Conservation (phyloP, 176 grass and related monocot species). For the Triticum dicoccoides region DNA sequence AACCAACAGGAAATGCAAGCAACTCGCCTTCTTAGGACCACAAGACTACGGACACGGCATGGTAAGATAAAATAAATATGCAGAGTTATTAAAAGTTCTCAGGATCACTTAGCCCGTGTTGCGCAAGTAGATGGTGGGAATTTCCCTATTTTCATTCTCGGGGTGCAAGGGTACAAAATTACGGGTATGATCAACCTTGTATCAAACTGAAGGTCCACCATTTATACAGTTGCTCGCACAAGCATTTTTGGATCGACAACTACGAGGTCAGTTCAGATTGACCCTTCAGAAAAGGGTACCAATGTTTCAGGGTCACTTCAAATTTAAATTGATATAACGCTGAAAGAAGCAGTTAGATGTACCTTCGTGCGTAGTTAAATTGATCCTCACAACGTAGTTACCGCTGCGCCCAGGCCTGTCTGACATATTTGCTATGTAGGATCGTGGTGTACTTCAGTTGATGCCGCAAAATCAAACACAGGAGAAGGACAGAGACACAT, state of each 20-base stretch:
- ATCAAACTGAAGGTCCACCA: not conserved
- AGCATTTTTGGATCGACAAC: not conserved
- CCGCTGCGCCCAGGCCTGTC: too few species aligned
- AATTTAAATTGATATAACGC: not conserved
- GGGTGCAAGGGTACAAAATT: not conserved
- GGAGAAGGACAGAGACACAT: not conserved
- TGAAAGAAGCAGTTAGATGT: not conserved
- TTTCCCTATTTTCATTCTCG: not conserved
- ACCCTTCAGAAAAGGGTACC: too few species aligned
- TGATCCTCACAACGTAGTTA: not conserved
- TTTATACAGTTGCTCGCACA: not conserved
- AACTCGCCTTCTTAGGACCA: too few species aligned
- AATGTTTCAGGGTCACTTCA: not conserved
- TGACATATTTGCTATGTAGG: not conserved
- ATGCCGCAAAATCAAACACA: not conserved
- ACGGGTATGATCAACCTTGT: not conserved
- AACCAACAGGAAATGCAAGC: too few species aligned
- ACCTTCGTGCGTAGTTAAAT: not conserved
- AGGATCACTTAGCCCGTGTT: too few species aligned
- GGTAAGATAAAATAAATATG: too few species aligned
- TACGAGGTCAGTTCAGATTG: too few species aligned
- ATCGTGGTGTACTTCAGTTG: not conserved
- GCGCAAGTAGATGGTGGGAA: not conserved
- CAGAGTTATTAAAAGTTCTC: too few species aligned
- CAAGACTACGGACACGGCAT: too few species aligned